A percentile compares a stretch with the other conserved stretches of the same genome.
Evolutionary conservation across 176 grass and related monocot species (phyloP).

Genomic region (sorghum (Sorghum bicolor)): DNA sequence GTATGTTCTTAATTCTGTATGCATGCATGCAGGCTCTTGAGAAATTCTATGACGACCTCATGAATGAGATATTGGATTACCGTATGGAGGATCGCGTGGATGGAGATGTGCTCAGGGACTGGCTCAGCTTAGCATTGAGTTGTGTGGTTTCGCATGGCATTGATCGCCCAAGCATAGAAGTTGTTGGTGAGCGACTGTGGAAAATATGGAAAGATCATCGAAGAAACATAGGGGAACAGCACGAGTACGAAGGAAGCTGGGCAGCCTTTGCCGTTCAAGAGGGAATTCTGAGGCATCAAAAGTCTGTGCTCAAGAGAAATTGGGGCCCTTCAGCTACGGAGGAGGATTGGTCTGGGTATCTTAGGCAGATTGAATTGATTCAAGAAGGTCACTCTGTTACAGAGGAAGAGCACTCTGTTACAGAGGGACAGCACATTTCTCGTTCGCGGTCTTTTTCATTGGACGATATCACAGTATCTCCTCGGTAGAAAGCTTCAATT

Average conservation of each 20-base stretch:
- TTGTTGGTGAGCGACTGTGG: slow-evolving; percentile 64
- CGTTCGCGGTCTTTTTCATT: neutral
- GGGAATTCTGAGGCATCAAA: neutral
- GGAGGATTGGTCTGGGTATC: neutral
- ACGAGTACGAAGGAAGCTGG: slow-evolving; percentile 26
- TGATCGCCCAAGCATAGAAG: slow-evolving; percentile 60
- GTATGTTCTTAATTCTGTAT: neutral
- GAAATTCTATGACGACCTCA: slow-evolving; percentile 32
- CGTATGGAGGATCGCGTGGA: slow-evolving; percentile 43
- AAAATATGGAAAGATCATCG: slow-evolving; percentile 51
- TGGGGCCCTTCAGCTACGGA: neutral
- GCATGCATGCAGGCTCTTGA: neutral
- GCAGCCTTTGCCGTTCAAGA: neutral
- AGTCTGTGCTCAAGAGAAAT: neutral
- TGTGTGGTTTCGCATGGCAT: slow-evolving; percentile 44
- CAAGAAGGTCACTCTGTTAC: neutral
- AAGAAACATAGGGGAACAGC: slow-evolving; percentile 22
- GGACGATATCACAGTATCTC: neutral
- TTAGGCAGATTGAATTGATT: neutral
- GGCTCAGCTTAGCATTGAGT: slow-evolving; percentile 50
- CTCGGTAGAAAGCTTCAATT: neutral
- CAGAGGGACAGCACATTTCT: neutral
- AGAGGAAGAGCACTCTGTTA: too few species aligned
- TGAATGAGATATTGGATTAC: slow-evolving; percentile 57
- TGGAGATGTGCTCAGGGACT: slow-evolving; percentile 42